phyloP scores from a whole-genome alignment of 164 flowering plant genomes.

The Stephania japonica region DNA sequence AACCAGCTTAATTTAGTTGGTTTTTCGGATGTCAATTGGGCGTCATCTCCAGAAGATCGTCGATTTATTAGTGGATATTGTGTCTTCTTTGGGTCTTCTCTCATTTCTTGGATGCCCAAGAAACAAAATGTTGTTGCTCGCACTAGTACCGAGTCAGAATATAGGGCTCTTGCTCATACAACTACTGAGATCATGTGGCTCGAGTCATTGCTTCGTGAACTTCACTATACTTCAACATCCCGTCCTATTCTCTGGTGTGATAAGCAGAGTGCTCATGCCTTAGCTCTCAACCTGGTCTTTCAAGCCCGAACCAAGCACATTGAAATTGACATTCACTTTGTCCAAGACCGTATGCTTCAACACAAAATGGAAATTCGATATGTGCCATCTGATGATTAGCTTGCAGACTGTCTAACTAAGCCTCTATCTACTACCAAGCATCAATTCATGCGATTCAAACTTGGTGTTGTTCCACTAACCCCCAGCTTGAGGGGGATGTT shows the following conservation, averaged over 20 bases:
- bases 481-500: no score
- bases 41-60: no score
- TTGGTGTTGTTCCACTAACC: no score
- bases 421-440: no score
- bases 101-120: not conserved
- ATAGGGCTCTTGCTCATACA: not conserved
- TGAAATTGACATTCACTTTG: not conserved
- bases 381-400: no score
- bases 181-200: not conserved
- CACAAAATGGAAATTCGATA: no score
- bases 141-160: not conserved
- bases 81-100: slow-evolving; percentile 17
- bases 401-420: no score
- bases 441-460: no score
- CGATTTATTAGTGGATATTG: no score
- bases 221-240: not conserved
- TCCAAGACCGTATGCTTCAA: not conserved
- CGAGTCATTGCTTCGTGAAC: not conserved
- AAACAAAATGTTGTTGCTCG: not conserved
- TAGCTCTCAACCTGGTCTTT: not conserved
- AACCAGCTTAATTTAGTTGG: no score
- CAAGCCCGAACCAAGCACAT: not conserved
- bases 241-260: not conserved
- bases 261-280: not conserved
- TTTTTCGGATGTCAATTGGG: no score